Base-by-base conservation (phyloP, 768 basidiomycete species). In the Podaxis sp. region DNA sequence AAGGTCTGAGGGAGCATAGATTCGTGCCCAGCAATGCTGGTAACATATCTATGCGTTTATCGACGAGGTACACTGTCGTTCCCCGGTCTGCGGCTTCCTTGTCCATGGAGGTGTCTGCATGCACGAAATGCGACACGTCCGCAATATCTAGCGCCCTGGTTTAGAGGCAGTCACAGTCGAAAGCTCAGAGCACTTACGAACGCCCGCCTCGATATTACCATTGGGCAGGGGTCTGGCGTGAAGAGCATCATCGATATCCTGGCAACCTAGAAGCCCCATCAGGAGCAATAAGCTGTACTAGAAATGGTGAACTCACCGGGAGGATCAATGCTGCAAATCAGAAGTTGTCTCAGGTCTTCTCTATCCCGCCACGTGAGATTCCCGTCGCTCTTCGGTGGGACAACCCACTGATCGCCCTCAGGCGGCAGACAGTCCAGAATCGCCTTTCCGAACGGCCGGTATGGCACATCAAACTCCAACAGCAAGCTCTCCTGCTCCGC, bases 41-140 rank as follows among this genome's bases (percentile, higher is more conserved):
- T 53, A 99, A 80, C 97, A 99, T 99, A 78, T 99, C 97, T 56
- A 99, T 95, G 37, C 96, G 92, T 75, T 96, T 96, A 80, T 99
- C 96, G 4, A 99, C 96, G 1, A 99, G 85, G 73, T 99, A 99
- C 0, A 99, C 96, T 0, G 96, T 99, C 4, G 96, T 98, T 4
- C 96, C 96, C 64, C 96, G 82, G 17, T 95, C 84, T n/a, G 95
- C 93, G 22, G 96, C 96, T 73, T 99, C 96, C 49, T 78, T 88
- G 67, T 99, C 96, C 95, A 99, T 99, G 0, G 96, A 87, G 46
- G 91, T 99, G 69, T 96, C 93, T 1, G 95, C 81, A 58, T 84
- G 87, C 0, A 99, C 96, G 67, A 99, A 99, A 73, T 98, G 88
- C 5, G 96, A 97, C 2, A 99, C 96, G 71, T 99, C 97, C 62